These are phyloP conservation scores for Fusarium mangiferae DNA, from an alignment of 2,329 filamentous ascomycete species.

Conservation along the genomic window DNA sequence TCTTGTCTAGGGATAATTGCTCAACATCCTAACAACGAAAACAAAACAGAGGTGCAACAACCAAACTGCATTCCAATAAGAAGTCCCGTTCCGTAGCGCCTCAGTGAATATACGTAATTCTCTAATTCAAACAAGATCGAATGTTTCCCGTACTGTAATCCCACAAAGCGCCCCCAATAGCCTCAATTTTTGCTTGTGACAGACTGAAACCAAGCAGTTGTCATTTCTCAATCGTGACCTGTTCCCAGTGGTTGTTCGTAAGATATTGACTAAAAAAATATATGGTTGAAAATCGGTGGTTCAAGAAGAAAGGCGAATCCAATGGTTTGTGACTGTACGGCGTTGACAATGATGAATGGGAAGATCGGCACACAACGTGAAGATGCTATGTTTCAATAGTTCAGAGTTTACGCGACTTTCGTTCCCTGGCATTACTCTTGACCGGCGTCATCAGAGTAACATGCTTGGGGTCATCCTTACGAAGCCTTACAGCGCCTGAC, in stretches of 20 bases:
- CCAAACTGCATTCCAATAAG: conserved; percentile 11
- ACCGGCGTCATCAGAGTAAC: conserved; percentile 66
- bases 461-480: conserved; percentile 65
- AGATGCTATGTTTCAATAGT: background rate
- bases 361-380: conserved; percentile 7
- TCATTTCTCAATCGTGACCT: conserved; percentile 29
- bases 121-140: conserved; percentile 37
- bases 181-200: conserved; percentile 25
- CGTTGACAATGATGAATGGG: conserved; percentile 5
- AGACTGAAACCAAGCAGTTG: conserved; percentile 36
- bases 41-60: conserved; percentile 3
- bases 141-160: conserved; percentile 18
- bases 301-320: conserved; percentile 45
- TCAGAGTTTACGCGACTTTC: conserved; percentile 46
- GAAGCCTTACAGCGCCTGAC: conserved; percentile 58
- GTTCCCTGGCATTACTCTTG: conserved; percentile 52
- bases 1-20: conserved; percentile 12
- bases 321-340: conserved; percentile 29
- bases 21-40: conserved; percentile 5
- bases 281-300: conserved; percentile 43
- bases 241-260: conserved; percentile 31
- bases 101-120: conserved; percentile 28
- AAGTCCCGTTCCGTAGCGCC: conserved; percentile 32
- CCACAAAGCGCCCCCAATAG: conserved; percentile 27
- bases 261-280: conserved; percentile 46